Percentiles rank a stretch among this genome's conserved stretches.
Conservation (phyloP, 371 early-diverging fungal species). For the Dentiscutata heterogama region DNA sequence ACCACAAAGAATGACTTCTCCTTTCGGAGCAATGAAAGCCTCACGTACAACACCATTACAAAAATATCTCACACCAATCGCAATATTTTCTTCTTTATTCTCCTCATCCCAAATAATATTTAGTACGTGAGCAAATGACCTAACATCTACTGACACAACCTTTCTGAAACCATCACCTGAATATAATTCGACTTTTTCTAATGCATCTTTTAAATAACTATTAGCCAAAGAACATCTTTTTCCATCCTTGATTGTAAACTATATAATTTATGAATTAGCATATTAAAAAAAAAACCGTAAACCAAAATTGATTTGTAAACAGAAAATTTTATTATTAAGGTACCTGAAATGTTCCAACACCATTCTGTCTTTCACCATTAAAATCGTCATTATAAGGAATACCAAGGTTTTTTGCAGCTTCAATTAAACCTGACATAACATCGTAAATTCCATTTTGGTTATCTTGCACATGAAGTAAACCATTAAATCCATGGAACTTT, state of each 20-base stretch:
- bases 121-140: not conserved
- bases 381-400: conserved; percentile 4
- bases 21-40: conserved; percentile 12
- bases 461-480: not conserved
- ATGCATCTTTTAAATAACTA: too few species aligned
- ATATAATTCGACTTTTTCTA: not conserved
- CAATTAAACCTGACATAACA: not conserved
- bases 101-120: conserved; percentile 11
- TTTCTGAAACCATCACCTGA: not conserved
- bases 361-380: not conserved
- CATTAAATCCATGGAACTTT: conserved; percentile 1
- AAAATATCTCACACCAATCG: not conserved
- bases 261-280: too few species aligned
- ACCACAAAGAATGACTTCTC: conserved; percentile 3
- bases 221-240: too few species aligned
- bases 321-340: not conserved
- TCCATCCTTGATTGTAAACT: too few species aligned
- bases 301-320: too few species aligned
- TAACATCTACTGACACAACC: not conserved
- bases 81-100: not conserved
- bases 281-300: too few species aligned
- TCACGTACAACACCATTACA: not conserved
- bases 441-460: not conserved
- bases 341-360: not conserved
- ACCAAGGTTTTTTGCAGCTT: not conserved